These are phyloP conservation scores for Pseudogymnoascus sp. DNA, from an alignment of 2,329 filamentous ascomycete species.

Conservation along the genomic window DNA sequence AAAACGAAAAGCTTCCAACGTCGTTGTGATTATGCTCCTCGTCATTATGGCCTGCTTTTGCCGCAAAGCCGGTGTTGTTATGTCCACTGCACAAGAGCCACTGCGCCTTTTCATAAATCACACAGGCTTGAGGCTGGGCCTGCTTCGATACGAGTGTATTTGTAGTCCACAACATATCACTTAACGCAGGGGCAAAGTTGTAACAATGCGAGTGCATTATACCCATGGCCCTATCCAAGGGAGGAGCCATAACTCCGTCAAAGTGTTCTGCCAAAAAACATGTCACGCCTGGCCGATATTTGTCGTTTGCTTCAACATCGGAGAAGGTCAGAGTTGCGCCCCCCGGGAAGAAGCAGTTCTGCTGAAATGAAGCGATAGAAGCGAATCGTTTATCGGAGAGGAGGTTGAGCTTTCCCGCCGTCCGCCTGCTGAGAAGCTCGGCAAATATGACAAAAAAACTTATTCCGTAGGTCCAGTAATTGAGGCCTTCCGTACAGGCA, in stretches of 20 bases:
- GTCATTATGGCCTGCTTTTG: constrained; percentile 1
- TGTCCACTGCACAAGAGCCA: neutral
- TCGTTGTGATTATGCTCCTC: constrained; percentile 2
- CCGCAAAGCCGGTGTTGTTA: neutral
- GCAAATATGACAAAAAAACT: neutral
- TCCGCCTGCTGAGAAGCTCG: neutral
- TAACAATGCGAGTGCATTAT: constrained; percentile 2
- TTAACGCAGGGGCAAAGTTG: neutral
- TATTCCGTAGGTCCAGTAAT: neutral
- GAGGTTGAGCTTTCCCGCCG: neutral
- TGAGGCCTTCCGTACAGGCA: neutral
- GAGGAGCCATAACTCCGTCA: neutral
- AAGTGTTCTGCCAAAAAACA: neutral
- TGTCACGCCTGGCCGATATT: neutral
- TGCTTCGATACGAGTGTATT: neutral
- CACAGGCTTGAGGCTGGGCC: neutral
- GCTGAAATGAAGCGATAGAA: neutral
- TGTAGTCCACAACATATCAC: neutral
- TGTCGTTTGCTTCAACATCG: neutral
- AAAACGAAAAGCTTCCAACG: neutral
- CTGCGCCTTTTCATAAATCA: neutral
- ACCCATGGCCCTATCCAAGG: neutral
- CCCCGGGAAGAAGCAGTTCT: neutral
- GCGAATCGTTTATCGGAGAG: neutral
- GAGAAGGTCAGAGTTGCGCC: neutral